Evolutionary conservation across 2,329 filamentous ascomycete species (phyloP), one percentile per base, ranked within the genome.

Genomic region (Diaporthe ilicicola): DNA sequence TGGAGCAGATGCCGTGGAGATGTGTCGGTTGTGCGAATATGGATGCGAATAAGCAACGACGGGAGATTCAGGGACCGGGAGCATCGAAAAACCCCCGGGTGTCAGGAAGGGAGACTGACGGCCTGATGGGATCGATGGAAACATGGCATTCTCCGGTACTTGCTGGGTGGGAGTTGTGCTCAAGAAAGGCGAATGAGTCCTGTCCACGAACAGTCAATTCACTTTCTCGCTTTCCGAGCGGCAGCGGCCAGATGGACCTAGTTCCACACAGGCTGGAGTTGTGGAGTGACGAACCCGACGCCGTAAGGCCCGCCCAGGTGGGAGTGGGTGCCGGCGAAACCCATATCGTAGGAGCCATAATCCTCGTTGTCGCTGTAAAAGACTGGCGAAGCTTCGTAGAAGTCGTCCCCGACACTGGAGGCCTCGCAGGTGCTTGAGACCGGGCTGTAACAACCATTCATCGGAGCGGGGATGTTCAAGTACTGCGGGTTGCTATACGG

Each of bases 291-390:
- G 85, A 89, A 90, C 88, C 88, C 88, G 83, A 84, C 80, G 80
- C 84, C 83, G 83, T 82, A 85, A 78, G 80, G 76, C 78, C 79
- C 85, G 81, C 81, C 84, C 78, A 85, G 80, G 77, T 83, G 81
- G 75, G 84, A 82, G 72, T 84, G 82, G 78, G 84, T 83, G 74
- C 83, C 81, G 75, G 83, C 76, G 76, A 81, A 85, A 75, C 79
- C 79, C 64, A 73, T 71, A 44, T 68, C 67, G 65, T 67, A 89
- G 54, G 84, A 79, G 72, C 80, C 79, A 73, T 84, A 87, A 73
- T 91, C 89, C 70, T 90, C 89, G 56, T 85, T 84, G 76, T 91
- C 89, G 81, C 89, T 91, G 81, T 90, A 91, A 37, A 86, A 84
- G 73, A 89, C 82, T 34, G 89, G 90, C n/a, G 80, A 78, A 7